Evolutionary conservation across 164 flowering plant species (phyloP).

Genomic region (Stephania cephalantha): DNA sequence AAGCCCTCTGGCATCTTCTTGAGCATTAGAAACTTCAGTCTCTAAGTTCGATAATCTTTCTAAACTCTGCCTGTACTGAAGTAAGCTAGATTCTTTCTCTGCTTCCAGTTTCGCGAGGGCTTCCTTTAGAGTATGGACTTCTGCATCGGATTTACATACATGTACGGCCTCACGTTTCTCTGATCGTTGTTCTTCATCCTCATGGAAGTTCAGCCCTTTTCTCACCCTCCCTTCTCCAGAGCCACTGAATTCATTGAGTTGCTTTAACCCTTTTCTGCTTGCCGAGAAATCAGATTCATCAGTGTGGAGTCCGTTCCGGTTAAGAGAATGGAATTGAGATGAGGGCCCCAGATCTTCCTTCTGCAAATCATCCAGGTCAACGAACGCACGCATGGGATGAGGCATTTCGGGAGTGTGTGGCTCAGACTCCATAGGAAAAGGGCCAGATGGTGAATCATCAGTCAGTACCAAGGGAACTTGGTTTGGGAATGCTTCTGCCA

Average conservation of each 20-base stretch:
- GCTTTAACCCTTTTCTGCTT: conserved; percentile 48
- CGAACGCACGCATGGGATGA: conserved; percentile 27
- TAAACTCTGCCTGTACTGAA: conserved; percentile 44
- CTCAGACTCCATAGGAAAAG: conserved; percentile 49
- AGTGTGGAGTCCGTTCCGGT: conserved; percentile 43
- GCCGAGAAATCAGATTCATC: conserved; percentile 31
- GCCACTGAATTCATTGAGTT: conserved; percentile 48
- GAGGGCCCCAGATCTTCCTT: conserved; percentile 37
- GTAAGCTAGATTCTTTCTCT: conserved; percentile 25
- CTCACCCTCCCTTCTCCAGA: conserved; percentile 27
- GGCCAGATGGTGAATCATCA: conserved; percentile 48
- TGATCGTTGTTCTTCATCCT: conserved; percentile 20
- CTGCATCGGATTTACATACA: conserved; percentile 32
- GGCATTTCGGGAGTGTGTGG: conserved; percentile 55
- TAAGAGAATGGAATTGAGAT: conserved; percentile 26
- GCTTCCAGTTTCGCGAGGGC: conserved; percentile 10
- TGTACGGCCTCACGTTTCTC: conserved; percentile 25
- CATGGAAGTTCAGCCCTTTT: conserved; percentile 23
- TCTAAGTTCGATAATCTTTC: conserved; percentile 51
- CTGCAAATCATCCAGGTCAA: conserved; percentile 47
- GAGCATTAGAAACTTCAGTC: conserved; percentile 36
- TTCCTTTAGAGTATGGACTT: conserved; percentile 20
- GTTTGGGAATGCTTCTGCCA: conserved; percentile 76
- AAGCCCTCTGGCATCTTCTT: conserved; percentile 34
- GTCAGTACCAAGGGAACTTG: conserved; percentile 45